phyloP scores from a whole-genome alignment of 805 yeast genomes.

The Wickerhamiella spandovensis region DNA sequence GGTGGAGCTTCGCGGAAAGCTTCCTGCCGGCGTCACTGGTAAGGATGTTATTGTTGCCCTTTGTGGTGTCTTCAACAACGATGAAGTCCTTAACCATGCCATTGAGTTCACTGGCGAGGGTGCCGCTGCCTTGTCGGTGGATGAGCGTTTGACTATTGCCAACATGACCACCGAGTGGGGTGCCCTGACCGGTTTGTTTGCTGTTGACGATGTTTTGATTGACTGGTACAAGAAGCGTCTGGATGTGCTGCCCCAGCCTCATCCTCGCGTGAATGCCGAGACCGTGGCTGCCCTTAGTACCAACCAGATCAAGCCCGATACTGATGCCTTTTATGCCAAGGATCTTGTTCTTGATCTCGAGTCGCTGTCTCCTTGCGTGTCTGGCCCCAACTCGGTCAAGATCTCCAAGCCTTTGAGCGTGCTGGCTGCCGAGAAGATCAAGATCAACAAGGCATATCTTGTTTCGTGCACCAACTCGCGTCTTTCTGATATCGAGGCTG shows the following conservation, averaged over 20 bases:
- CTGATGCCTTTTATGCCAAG: conserved; percentile 79
- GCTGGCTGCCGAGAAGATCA: conserved; percentile 56
- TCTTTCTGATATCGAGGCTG: conserved; percentile 82
- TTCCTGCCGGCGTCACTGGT: conserved; percentile 84
- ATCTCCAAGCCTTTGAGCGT: conserved; percentile 67
- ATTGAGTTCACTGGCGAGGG: conserved; percentile 24
- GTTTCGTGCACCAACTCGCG: conserved; percentile 98
- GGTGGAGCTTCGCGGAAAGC: conserved; percentile 69
- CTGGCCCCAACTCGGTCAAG: conserved; percentile 97
- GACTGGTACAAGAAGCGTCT: conserved; percentile 66
- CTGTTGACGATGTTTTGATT: conserved; percentile 72
- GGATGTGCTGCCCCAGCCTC: conserved; percentile 47
- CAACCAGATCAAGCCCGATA: conserved; percentile 42
- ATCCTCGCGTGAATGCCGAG: conserved; percentile 63
- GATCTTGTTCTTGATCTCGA: conserved; percentile 67
- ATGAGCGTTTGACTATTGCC: conserved; percentile 59
- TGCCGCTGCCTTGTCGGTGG: conserved; percentile 18
- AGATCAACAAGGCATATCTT: conserved; percentile 84
- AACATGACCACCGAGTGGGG: conserved; percentile 96
- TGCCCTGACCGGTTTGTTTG: conserved; percentile 91
- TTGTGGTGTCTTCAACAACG: conserved; percentile 86
- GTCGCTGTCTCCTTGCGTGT: conserved; percentile 72
- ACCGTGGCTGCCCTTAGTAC: conserved; percentile 42
- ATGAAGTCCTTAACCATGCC: conserved; percentile 69
- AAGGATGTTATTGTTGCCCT: conserved; percentile 94